These are phyloP conservation scores for Globisporangium nodosum DNA, from an alignment of 352 stramenopile genomes.

Conservation along the genomic window DNA sequence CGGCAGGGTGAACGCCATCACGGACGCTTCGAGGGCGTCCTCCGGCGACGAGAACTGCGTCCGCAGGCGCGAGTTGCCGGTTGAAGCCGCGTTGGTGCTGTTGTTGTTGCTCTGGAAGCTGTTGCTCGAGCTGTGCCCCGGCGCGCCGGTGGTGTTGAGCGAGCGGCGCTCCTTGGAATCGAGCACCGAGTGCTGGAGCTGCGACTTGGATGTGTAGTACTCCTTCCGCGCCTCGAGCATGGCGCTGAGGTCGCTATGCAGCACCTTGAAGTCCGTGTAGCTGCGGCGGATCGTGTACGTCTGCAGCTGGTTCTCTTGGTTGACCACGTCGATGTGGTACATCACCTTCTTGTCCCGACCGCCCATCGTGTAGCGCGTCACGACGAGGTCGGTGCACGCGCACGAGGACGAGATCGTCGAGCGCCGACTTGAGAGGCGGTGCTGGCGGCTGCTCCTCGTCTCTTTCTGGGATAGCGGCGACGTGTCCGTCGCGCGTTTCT, in stretches of 20 bases:
- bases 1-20: constrained; percentile 59
- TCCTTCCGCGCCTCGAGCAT: constrained; percentile 57
- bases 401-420: constrained; percentile 35
- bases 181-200: constrained; percentile 9
- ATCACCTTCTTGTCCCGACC: constrained; percentile 77
- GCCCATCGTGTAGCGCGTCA: constrained; percentile 64
- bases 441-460: constrained; percentile 1
- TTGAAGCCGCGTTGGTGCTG: background rate
- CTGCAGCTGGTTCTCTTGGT: constrained; percentile 60
- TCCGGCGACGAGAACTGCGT: constrained; percentile 20
- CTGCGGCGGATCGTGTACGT: constrained; percentile 85
- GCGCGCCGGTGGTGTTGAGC: background rate
- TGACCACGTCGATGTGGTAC: constrained; percentile 85
- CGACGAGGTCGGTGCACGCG: constrained; percentile 49
- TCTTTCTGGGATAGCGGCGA: constrained; percentile 8
- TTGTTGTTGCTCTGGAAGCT: constrained; percentile 7
- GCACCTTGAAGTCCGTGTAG: constrained; percentile 79
- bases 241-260: constrained; percentile 62
- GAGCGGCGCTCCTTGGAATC: constrained; percentile 13
- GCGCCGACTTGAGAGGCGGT: constrained; percentile 25
- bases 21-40: constrained; percentile 41
- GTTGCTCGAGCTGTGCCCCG: background rate
- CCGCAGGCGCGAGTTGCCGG: background rate
- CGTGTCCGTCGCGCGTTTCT: background rate
- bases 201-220: constrained; percentile 29